Percentiles rank a stretch among this genome's conserved stretches.
These are phyloP conservation scores for Conticribra guillardii DNA, from an alignment of 108 stramenopile species.

Conservation along the genomic window DNA sequence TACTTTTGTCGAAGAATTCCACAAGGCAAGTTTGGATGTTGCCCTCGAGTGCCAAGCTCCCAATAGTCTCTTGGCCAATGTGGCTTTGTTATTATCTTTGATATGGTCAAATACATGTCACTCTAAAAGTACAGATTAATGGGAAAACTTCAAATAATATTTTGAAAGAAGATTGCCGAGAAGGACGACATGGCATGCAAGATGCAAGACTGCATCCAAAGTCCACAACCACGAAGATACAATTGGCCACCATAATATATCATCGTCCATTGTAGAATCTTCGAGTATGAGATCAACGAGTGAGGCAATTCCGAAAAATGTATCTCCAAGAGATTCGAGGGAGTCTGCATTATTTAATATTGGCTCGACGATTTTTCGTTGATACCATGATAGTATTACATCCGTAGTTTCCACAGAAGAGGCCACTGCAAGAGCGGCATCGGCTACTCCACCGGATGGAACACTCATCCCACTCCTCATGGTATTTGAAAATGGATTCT, in stretches of 20 bases:
- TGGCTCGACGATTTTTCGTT: neutral
- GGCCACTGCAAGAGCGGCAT: too few relatives aligned
- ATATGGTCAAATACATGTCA: too few relatives aligned
- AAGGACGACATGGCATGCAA: constrained; percentile 35
- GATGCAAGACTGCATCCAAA: constrained; percentile 38
- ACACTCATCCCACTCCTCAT: neutral
- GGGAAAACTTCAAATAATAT: too few relatives aligned
- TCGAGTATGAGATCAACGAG: constrained; percentile 32
- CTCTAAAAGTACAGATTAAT: too few relatives aligned
- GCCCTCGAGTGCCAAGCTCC: too few relatives aligned
- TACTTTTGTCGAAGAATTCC: too few relatives aligned
- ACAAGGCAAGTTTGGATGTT: too few relatives aligned
- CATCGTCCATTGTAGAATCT: constrained; percentile 36
- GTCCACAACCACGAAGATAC: constrained; percentile 36
- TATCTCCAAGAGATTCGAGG: constrained; percentile 30
- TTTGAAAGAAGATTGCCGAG: too few relatives aligned
- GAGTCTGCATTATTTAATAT: constrained; percentile 37
- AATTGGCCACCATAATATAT: constrained; percentile 38
- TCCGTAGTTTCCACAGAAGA: too few relatives aligned
- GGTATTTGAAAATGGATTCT: constrained; percentile 18
- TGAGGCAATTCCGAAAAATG: constrained; percentile 40
- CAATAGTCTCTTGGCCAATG: too few relatives aligned
- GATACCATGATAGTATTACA: too few relatives aligned
- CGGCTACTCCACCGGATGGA: neutral
- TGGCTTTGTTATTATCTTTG: too few relatives aligned